Evolutionary conservation across 805 yeast genomes (phyloP), one percentile per base, ranked within the genome.

Genomic region (Geotrichum ghanense): DNA sequence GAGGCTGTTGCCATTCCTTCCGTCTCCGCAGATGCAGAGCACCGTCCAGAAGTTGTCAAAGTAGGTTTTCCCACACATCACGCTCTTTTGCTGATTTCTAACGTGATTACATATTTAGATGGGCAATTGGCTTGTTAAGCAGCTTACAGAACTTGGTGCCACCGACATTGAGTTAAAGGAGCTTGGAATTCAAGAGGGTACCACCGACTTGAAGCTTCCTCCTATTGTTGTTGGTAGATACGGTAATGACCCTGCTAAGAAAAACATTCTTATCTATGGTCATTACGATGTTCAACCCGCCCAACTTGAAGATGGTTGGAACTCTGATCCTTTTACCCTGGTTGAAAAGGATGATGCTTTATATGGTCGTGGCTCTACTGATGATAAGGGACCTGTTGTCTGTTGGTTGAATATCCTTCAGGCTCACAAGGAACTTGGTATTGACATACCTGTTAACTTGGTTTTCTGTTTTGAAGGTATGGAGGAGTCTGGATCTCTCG

Each of bases 221-320:
- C 99, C 99, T 9, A 81, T 92, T 51, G 89, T 92, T n/a, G 76
- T 92, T 50, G 92, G 92, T 26, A 78, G 92, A 59, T 81, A 75
- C 56, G 99, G 99, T 48, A 61, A 63, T 22, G 94, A 88, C 61
- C 81, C 95, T 35, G 53, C 64, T 25, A 89, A 89, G 75, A 89
- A 87, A 68, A 92, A 88, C 24, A 83, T 92, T 41, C 74, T 94
- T 53, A 80, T 92, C 37, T 92, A 92, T 63, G 98, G 97, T 43
- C 99, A 92, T 65, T 90, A 90, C 67, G 99, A 92, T 59, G 99
- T 92, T 52, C 99, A 92, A 71, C 99, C 99, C 9, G 99, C 99
- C 16, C 68, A 75, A 24, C 55, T 69, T 49, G 95, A 83, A 56
- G 98, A 92, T 62, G 99, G 99, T 35, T 92, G 99, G 99, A 71